Conservation (phyloP, 106 monocot species). For the Phalaenopsis aphrodite region DNA sequence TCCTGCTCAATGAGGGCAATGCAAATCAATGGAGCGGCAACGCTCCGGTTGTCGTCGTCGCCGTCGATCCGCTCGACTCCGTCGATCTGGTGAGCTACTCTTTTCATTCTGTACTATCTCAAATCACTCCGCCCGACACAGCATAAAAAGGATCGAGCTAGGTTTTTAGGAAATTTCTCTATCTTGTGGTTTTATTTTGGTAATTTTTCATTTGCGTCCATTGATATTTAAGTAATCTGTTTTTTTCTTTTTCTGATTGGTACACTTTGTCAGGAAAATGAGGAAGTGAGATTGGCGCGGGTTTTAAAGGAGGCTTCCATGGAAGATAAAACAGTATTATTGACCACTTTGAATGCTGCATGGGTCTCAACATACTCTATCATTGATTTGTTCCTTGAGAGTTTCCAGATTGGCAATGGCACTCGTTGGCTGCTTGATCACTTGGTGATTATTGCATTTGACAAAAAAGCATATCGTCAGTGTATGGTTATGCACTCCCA, state of each 20-base stretch:
- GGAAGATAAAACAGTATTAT: constrained; percentile 52
- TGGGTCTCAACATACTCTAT: constrained; percentile 44
- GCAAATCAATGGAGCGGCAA: neutral
- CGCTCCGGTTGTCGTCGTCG: neutral
- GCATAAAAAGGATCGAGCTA: neutral
- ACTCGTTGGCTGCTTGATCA: constrained; percentile 48
- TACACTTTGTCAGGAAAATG: constrained; percentile 26
- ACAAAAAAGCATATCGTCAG: constrained; percentile 35
- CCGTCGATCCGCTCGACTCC: neutral
- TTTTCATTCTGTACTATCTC: neutral
- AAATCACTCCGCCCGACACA: neutral
- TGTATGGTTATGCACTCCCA: constrained; percentile 44
- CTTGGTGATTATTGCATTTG: constrained; percentile 54
- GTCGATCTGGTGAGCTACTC: constrained; percentile 11
- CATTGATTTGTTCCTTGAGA: constrained; percentile 57
- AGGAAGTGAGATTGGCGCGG: constrained; percentile 27
- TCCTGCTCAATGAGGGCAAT: no score
- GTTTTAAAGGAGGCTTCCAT: constrained; percentile 44
- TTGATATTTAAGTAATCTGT: neutral
- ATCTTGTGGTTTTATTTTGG: no score
- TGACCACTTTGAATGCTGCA: constrained; percentile 64
- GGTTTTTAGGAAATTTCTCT: neutral
- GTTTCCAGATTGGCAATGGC: constrained; percentile 42
- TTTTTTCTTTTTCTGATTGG: neutral
- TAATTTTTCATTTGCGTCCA: no score